A percentile compares a stretch with the other conserved stretches of the same genome.
phyloP scores from a whole-genome alignment of 257 asterid genomes.

The Jacaranda mimosifolia region DNA sequence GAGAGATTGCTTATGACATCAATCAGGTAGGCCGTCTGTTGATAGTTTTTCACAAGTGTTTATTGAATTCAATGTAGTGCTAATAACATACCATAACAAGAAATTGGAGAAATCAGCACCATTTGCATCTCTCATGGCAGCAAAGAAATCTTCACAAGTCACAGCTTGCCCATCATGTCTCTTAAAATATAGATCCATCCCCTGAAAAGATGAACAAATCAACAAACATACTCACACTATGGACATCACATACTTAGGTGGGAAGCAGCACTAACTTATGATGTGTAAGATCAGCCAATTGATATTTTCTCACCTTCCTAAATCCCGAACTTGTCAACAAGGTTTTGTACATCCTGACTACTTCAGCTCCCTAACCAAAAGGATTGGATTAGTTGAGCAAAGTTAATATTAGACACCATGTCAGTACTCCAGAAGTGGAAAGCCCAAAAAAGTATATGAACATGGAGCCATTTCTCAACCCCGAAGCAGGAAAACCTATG shows the following conservation, averaged over 20 bases:
- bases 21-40: too few species aligned
- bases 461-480: slow-evolving; percentile 3
- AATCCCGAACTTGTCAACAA: slow-evolving; percentile 75
- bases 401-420: background rate
- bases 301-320: slow-evolving; percentile 60
- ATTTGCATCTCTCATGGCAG: slow-evolving; percentile 99
- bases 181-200: slow-evolving; percentile 82
- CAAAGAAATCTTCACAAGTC: slow-evolving; percentile 85
- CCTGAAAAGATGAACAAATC: slow-evolving; percentile 49
- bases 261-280: background rate
- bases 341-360: slow-evolving; percentile 92
- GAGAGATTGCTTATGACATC: too few species aligned
- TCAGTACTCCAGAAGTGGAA: background rate
- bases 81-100: slow-evolving; percentile 70
- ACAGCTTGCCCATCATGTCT: slow-evolving; percentile 94
- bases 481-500: background rate
- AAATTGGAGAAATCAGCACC: slow-evolving; percentile 84
- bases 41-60: background rate
- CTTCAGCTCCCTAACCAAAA: slow-evolving; percentile 83
- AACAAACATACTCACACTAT: slow-evolving; percentile 23
- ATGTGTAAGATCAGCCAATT: background rate
- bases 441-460: slow-evolving; percentile 1
- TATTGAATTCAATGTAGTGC: slow-evolving; percentile 32
- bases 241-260: slow-evolving; percentile 9
- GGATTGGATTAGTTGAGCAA: slow-evolving; percentile 26